Evolutionary conservation across 2,329 filamentous ascomycete genomes (phyloP).

Genomic region (Escovopsis sp.): DNA sequence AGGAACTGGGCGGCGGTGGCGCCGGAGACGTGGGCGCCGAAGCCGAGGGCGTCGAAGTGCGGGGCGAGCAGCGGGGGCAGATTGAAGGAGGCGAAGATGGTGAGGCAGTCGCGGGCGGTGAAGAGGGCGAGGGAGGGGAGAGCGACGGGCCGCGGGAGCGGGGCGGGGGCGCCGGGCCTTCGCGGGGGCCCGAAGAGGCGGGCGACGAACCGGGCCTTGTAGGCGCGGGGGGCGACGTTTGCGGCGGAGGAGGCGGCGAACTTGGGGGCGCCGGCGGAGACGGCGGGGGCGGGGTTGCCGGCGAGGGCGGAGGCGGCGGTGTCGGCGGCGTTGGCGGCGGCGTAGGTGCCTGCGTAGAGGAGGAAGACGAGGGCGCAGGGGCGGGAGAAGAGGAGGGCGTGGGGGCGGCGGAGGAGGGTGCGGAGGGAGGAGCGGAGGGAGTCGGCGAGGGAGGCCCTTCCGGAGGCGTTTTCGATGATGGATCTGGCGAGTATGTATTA

Average conservation of each 20-base stretch:
- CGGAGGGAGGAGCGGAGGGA: slow-evolving; percentile 46
- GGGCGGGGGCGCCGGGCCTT: slow-evolving; percentile 6
- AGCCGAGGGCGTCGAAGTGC: slow-evolving; percentile 39
- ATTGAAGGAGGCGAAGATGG: slow-evolving; percentile 88
- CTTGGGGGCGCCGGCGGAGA: slow-evolving; percentile 63
- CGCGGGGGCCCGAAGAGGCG: slow-evolving; percentile 59
- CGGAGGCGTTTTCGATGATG: slow-evolving; percentile 73
- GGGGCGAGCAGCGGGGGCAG: slow-evolving; percentile 68
- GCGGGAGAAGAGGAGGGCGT: slow-evolving; percentile 44
- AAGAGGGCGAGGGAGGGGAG: slow-evolving; percentile 64
- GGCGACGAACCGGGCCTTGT: slow-evolving; percentile 81
- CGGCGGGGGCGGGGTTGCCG: slow-evolving; percentile 40
- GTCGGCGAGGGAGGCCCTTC: slow-evolving; percentile 40
- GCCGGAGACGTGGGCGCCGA: slow-evolving; percentile 35
- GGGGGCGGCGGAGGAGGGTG: slow-evolving; percentile 44
- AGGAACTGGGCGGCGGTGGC: slow-evolving; percentile 60
- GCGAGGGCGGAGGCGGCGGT: slow-evolving; percentile 54
- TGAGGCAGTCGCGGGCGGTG: slow-evolving; percentile 68
- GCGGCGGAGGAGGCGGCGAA: slow-evolving; percentile 68
- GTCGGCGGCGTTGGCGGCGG: slow-evolving; percentile 78
- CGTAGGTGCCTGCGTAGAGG: slow-evolving; percentile 79
- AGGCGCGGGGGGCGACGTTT: slow-evolving; percentile 74
- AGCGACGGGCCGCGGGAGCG: slow-evolving; percentile 42
- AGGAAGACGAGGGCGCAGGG: slow-evolving; percentile 56
- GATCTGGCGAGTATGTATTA: no score